Conservation (phyloP, 495 filamentous ascomycete species). For the Aspergillus sclerotioniger region DNA sequence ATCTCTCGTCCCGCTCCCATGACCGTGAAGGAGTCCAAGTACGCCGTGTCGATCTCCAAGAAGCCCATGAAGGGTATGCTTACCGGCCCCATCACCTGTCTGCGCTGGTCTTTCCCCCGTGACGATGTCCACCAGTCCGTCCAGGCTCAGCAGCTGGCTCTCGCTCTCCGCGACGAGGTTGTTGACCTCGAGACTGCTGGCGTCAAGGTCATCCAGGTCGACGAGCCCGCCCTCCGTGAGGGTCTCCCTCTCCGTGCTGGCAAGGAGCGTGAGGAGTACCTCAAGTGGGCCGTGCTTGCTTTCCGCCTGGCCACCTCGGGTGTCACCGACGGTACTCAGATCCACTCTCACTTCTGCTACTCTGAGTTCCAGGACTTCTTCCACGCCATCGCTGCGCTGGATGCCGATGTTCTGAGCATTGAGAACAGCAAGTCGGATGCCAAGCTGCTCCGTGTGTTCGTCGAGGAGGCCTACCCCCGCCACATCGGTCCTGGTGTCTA, state of each 20-base stretch:
- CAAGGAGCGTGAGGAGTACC: slow-evolving; percentile 88
- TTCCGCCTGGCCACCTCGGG: slow-evolving; percentile 93
- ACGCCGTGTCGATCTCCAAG: slow-evolving; percentile 89
- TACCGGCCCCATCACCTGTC: slow-evolving; percentile 96
- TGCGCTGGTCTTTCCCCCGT: slow-evolving; percentile 99
- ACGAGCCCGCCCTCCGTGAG: slow-evolving; percentile 98
- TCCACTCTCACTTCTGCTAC: slow-evolving; percentile 99
- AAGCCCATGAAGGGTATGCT: slow-evolving; percentile 99
- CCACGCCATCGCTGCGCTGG: slow-evolving; percentile 96
- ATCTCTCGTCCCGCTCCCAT: slow-evolving; percentile 93
- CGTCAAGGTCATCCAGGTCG: slow-evolving; percentile 96
- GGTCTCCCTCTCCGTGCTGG: slow-evolving; percentile 94
- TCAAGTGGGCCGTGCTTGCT: slow-evolving; percentile 92
- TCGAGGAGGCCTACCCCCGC: slow-evolving; percentile 90
- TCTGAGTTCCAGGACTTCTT: slow-evolving; percentile 99
- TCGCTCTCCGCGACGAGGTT: slow-evolving; percentile 97
- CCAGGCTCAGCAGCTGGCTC: slow-evolving; percentile 96
- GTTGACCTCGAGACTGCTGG: slow-evolving; percentile 95
- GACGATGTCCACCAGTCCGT: slow-evolving; percentile 98
- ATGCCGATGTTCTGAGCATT: slow-evolving; percentile 96
- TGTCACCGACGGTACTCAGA: slow-evolving; percentile 91
- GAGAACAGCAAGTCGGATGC: slow-evolving; percentile 99
- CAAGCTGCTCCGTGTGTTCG: slow-evolving; percentile 97
- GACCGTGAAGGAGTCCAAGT: slow-evolving; percentile 99
- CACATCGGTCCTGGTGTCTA: slow-evolving; percentile 99